These are phyloP conservation scores for Colletotrichum simmondsii DNA, from an alignment of 2,329 filamentous ascomycete species.

Conservation along the genomic window DNA sequence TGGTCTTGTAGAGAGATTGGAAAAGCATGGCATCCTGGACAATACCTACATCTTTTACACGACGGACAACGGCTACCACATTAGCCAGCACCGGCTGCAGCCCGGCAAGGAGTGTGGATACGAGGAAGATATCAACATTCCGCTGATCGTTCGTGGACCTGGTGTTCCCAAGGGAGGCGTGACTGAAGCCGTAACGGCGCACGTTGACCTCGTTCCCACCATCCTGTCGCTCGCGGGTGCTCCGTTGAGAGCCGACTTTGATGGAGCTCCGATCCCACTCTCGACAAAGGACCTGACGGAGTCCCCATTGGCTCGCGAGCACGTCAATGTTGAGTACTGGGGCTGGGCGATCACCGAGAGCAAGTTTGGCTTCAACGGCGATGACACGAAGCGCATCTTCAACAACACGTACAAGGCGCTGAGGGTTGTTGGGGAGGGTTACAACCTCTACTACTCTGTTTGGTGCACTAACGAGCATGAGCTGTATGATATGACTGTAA, in stretches of 20 bases:
- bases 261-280: slow-evolving; percentile 59
- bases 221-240: slow-evolving; percentile 54
- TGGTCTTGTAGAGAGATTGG: slow-evolving; percentile 47
- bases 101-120: slow-evolving; percentile 64
- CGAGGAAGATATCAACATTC: slow-evolving; percentile 64
- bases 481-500: slow-evolving; percentile 62
- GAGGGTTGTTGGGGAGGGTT: slow-evolving; percentile 56
- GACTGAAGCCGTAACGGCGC: slow-evolving; percentile 55
- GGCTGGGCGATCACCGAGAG: slow-evolving; percentile 49
- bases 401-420: slow-evolving; percentile 67
- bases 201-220: slow-evolving; percentile 67
- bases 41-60: slow-evolving; percentile 64
- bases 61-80: slow-evolving; percentile 64
- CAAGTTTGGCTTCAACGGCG: slow-evolving; percentile 37
- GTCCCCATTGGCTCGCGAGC: slow-evolving; percentile 49
- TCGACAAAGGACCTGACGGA: slow-evolving; percentile 33
- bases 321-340: slow-evolving; percentile 66
- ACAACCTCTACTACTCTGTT: slow-evolving; percentile 66
- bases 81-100: slow-evolving; percentile 61
- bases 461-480: slow-evolving; percentile 64
- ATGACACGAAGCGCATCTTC: slow-evolving; percentile 36
- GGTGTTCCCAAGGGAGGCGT: slow-evolving; percentile 51
- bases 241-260: slow-evolving; percentile 57
- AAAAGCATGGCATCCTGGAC: slow-evolving; percentile 45
- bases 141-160: slow-evolving; percentile 61